Percentiles rank a stretch among this genome's conserved stretches.
Conservation (phyloP, 78 protist genomes). For the Anaeramoeba flamelloides region DNA sequence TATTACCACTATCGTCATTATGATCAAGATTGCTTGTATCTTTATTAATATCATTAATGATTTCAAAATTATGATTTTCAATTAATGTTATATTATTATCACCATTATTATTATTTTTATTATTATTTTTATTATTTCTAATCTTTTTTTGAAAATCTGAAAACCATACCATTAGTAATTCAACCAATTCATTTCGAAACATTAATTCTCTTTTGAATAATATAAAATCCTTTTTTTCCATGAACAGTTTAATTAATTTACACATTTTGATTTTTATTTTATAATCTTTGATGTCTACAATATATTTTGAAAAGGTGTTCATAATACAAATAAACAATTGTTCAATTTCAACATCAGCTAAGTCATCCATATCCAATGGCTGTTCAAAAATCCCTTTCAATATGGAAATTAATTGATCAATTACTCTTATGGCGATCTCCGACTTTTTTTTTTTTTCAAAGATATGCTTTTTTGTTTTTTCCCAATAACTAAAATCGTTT, state of each 20-base stretch:
- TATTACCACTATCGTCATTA: too few species aligned
- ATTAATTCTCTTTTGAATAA: constrained; percentile 28
- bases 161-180: background rate
- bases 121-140: too few species aligned
- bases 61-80: too few species aligned
- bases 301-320: too few species aligned
- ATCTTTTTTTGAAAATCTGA: background rate
- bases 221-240: constrained; percentile 24
- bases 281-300: too few species aligned
- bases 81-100: too few species aligned
- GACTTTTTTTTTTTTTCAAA: background rate
- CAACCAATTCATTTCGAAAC: constrained; percentile 19
- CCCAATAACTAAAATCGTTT: background rate
- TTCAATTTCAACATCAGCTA: background rate
- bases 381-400: background rate
- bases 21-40: too few species aligned
- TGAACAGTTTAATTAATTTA: constrained; percentile 25
- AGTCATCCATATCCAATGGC: background rate
- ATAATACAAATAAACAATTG: too few species aligned
- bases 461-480: background rate
- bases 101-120: too few species aligned
- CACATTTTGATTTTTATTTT: constrained; percentile 35
- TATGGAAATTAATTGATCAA: constrained; percentile 1
- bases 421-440: background rate
- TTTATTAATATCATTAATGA: too few species aligned